A percentile compares a stretch with the other conserved stretches of the same genome.
Conservation (phyloP, 768 basidiomycete genomes). For the Tulasnella sp. region DNA sequence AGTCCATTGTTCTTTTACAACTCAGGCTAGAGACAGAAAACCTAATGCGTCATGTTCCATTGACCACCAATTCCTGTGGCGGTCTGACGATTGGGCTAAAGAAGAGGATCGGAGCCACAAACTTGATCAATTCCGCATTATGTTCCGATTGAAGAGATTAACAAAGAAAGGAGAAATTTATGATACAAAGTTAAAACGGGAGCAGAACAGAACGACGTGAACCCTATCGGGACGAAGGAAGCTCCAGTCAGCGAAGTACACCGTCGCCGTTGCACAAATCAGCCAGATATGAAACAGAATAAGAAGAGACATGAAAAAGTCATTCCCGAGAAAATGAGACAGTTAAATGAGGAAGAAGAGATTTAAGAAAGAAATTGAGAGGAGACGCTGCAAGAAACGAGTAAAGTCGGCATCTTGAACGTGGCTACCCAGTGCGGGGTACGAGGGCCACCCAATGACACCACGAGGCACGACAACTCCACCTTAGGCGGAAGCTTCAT, state of each 20-base stretch:
- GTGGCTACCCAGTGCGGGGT: background rate
- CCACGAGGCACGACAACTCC: background rate
- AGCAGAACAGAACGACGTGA: background rate
- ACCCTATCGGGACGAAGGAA: background rate
- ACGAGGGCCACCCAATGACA: background rate
- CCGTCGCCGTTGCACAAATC: too few relatives aligned
- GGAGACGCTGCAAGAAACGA: background rate
- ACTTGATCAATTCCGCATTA: background rate
- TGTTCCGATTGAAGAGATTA: background rate
- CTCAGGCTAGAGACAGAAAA: too few relatives aligned
- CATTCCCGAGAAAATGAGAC: background rate
- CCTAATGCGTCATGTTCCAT: too few relatives aligned
- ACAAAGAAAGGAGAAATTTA: background rate
- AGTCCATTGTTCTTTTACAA: too few relatives aligned
- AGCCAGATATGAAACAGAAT: background rate
- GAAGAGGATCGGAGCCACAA: too few relatives aligned
- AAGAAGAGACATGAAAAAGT: background rate
- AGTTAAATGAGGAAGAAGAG: background rate
- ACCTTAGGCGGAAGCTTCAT: background rate
- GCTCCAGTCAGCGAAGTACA: too few relatives aligned
- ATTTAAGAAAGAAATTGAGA: background rate
- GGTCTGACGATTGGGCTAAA: too few relatives aligned
- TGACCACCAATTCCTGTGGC: too few relatives aligned
- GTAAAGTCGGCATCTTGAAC: background rate
- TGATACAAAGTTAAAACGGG: background rate